Conservation (phyloP, 345 rosid genomes). For the Ceriops tagal region DNA sequence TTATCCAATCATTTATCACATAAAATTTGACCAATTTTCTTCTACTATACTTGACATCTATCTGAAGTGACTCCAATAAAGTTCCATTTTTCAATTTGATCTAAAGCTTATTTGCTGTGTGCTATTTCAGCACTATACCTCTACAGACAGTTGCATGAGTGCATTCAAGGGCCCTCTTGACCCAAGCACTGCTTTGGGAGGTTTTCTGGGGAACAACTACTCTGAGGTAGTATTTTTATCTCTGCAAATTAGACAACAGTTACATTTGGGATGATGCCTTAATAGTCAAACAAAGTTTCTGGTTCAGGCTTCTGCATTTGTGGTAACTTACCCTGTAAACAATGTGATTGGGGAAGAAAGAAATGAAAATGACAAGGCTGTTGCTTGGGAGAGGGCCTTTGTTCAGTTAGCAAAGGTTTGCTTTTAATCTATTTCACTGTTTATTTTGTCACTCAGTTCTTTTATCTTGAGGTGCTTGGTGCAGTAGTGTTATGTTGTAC, state of each 20-base stretch:
- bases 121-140: conserved; percentile 74
- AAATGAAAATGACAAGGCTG: conserved; percentile 62
- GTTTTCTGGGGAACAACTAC: conserved; percentile 79
- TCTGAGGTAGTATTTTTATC: conserved; percentile 58
- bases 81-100: conserved; percentile 6
- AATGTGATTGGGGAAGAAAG: conserved; percentile 61
- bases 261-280: not conserved
- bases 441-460: not conserved
- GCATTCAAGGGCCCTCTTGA: conserved; percentile 96
- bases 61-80: too few relatives aligned
- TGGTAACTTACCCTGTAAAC: conserved; percentile 92
- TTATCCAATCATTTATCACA: too few relatives aligned
- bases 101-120: conserved; percentile 10
- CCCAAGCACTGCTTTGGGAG: conserved; percentile 93
- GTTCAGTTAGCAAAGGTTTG: conserved; percentile 79
- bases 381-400: conserved; percentile 98
- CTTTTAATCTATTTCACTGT: conserved; percentile 2
- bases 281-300: conserved; percentile 23
- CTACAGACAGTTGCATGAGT: conserved; percentile 83
- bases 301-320: conserved; percentile 89
- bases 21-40: too few relatives aligned
- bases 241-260: conserved; percentile 11
- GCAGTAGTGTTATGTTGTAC: too few relatives aligned
- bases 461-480: too few relatives aligned
- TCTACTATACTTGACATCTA: too few relatives aligned